Conservation (phyloP, 2,329 filamentous ascomycete species). For the Pseudogymnoascus sp. region DNA sequence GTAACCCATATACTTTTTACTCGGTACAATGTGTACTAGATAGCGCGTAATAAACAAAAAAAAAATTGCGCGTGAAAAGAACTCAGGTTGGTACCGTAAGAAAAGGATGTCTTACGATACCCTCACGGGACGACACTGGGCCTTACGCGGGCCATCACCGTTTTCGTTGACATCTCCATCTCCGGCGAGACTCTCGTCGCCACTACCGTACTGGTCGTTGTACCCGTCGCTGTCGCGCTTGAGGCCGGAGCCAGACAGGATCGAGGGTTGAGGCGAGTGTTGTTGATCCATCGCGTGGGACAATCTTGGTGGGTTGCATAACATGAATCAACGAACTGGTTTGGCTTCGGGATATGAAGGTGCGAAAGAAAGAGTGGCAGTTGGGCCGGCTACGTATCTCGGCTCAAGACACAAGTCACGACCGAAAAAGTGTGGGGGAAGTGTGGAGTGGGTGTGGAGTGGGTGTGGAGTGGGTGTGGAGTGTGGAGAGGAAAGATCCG, state of each 20-base stretch:
- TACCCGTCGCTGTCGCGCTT: constrained; percentile 27
- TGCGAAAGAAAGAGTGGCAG: neutral
- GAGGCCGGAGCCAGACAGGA: constrained; percentile 19
- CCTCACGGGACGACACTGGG: constrained; percentile 39
- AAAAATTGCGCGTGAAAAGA: constrained; percentile 13
- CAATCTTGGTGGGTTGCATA: neutral
- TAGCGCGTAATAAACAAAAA: constrained; percentile 11
- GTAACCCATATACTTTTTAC: constrained; percentile 15
- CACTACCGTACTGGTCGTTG: constrained; percentile 20
- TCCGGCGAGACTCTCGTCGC: constrained; percentile 23
- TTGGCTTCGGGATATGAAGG: neutral
- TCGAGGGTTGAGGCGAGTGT: constrained; percentile 21
- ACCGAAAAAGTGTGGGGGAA: neutral
- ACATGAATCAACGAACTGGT: neutral
- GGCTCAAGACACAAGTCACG: neutral
- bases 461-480: neutral
- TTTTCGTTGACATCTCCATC: constrained; percentile 22
- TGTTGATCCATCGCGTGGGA: constrained; percentile 23
- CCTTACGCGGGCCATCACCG: constrained; percentile 33
- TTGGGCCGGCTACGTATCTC: neutral
- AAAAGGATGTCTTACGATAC: constrained; percentile 37
- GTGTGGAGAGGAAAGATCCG: neutral
- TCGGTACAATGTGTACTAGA: constrained; percentile 14
- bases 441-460: neutral
- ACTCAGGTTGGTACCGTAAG: constrained; percentile 13